phyloP scores from a whole-genome alignment of 805 yeast genomes.

The Saccharomycopsis fibuligera region DNA sequence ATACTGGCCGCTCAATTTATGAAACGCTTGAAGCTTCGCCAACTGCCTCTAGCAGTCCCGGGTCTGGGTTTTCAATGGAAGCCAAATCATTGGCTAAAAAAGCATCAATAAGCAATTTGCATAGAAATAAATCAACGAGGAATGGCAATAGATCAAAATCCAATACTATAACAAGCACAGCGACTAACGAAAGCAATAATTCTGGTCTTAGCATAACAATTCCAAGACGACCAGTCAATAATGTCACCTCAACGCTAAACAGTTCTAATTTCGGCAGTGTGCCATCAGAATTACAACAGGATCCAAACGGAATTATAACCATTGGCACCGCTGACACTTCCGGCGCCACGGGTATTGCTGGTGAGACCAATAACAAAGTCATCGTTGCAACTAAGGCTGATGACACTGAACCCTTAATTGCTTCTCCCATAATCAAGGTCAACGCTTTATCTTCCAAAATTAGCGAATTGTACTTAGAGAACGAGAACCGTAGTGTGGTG shows the following conservation, averaged over 20 bases:
- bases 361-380: neutral
- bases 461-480: constrained; percentile 12
- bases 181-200: neutral
- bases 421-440: constrained; percentile 17
- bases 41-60: no score
- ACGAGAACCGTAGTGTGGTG: neutral
- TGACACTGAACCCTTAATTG: constrained; percentile 5
- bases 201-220: neutral
- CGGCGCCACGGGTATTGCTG: neutral
- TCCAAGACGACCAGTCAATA: neutral
- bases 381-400: no score
- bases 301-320: no score
- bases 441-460: constrained; percentile 7
- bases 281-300: no score
- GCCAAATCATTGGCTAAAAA: constrained; percentile 15
- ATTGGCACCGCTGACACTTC: no score
- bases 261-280: no score
- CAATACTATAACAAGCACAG: constrained; percentile 12
- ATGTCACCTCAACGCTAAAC: no score
- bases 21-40: no score
- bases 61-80: no score
- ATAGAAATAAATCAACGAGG: constrained; percentile 4
- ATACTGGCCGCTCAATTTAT: no score
- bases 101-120: constrained; percentile 7
- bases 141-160: constrained; percentile 8